Percentiles rank a stretch among this genome's conserved stretches.
These are phyloP conservation scores for Pseudomonodictys pantanalensis DNA, from an alignment of 495 filamentous ascomycete genomes.

Conservation along the genomic window DNA sequence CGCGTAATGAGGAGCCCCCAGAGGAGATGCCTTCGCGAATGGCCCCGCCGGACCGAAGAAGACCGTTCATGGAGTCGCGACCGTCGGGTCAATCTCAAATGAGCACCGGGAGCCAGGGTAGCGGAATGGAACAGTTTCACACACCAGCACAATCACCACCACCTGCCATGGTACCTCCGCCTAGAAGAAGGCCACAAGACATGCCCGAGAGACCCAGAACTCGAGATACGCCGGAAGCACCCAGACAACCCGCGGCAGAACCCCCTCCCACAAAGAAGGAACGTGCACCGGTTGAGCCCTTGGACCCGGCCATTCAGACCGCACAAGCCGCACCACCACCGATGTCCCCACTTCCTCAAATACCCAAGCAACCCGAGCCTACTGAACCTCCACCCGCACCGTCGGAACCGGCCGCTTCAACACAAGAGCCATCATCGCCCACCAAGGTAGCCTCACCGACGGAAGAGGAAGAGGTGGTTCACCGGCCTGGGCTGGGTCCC, in stretches of 20 bases:
- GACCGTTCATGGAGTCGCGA: conserved; percentile 29
- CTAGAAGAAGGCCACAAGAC: conserved; percentile 20
- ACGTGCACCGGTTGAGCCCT: not conserved
- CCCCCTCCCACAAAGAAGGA: not conserved
- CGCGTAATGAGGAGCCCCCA: conserved; percentile 21
- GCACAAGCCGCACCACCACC: conserved; percentile 8
- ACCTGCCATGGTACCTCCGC: conserved; percentile 3
- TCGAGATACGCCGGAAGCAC: too few relatives aligned
- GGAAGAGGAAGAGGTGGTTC: conserved; percentile 49
- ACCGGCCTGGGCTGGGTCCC: conserved; percentile 78
- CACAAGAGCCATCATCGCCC: not conserved
- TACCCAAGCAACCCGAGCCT: conserved; percentile 2
- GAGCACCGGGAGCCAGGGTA: conserved; percentile 17
- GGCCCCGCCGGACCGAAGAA: conserved; percentile 29
- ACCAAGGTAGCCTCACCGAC: too few relatives aligned
- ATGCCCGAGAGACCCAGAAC: not conserved
- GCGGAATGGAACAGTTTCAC: not conserved
- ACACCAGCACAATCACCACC: conserved; percentile 13
- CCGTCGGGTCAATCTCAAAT: conserved; percentile 17
- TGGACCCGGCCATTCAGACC: not conserved
- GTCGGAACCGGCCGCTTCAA: not conserved
- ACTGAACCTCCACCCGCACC: not conserved
- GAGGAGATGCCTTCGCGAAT: conserved; percentile 14
- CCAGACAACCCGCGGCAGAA: too few relatives aligned
- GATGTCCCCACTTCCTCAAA: conserved; percentile 18